Evolutionary conservation across 352 stramenopile genomes (phyloP), one percentile per base, ranked within the genome.

Genomic region (Plasmopara muralis): DNA sequence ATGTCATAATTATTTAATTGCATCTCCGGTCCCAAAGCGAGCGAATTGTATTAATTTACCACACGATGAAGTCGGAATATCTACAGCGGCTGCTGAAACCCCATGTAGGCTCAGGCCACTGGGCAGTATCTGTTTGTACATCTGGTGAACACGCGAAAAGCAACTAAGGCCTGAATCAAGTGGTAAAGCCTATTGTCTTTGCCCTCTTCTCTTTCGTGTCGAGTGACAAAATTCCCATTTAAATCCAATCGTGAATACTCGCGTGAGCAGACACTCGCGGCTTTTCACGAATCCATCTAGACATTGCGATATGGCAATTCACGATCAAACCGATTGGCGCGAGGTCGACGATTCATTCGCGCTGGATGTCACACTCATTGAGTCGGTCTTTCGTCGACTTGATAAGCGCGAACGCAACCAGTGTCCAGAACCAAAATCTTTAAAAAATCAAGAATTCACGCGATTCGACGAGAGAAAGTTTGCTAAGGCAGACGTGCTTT

Each of bases 141-240:
- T 14, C 16, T 16, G 12, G 8, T 30, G 42, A 50, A 16, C 14
- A 30, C 10, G 39, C 33, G 54, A 64, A 34, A 64, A 60, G 30
- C 48, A 49, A 13, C 40, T 49, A n/a, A 52, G 47, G 5, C 20
- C 30, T 57, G 48, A 7, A 47, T 43, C 18, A 57, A 71, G 44
- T 79, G 73, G 43, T 85, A 74, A 18, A 89, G 64, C 16, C 55
- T 57, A 35, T 87, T 89, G 63, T 85, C 76, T 55, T 89, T 72
- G 25, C 75, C 78, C 56, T 89, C 78, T 20, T 75, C 77, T 60
- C 87, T 67, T 0, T 74, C 55, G 76, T 86, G 47, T 85, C 74
- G 15, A 89, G 62, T 38, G 87, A 44, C 47, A 86, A 40, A 30
- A 84, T 46, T 53, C 81, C 68, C 63, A 84, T 81, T 42, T 47